Base-by-base conservation (phyloP, 2,329 filamentous ascomycete genomes). In the Penicillium decumbens region DNA sequence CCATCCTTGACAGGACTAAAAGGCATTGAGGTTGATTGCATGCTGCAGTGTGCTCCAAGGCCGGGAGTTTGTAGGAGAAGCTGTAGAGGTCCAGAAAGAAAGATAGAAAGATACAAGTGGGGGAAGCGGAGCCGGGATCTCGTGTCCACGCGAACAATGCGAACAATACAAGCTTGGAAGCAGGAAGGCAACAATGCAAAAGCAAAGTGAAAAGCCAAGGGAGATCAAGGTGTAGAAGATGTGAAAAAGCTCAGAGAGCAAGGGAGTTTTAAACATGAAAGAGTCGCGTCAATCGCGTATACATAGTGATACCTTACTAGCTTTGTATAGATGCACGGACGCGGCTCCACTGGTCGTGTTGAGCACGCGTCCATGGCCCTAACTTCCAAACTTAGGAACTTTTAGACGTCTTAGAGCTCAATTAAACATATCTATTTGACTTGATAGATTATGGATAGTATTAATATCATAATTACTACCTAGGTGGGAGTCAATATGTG, bases 1-100 rank as follows among this genome's bases (percentile, higher is more conserved):
- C 66, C 65, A 27, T 68, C 64, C 55, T 70, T 70, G 47, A 65
- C 49, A 4, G 68, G 65, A 49, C 64, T 72, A 51, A 60, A 49
- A 29, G 59, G 58, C n/a, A 60, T 43, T 37, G 54, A 46, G 29
- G 54, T 54, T 1, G 58, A 46, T 35, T 63, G 59, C 63, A 61
- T 65, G 23, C 6, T 59, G 45, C 40, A 40, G 46, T 2, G 35
- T 28, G 23, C 42, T 51, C 49, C 25, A 18, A 30, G 18, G 18
- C 37, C 1, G 32, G 28, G 42, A 27, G 18, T 24, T n/a, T 15
- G 41, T 15, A 20, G 32, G 10, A 24, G 28, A 28, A 12, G 24
- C 25, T 25, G 43, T 49, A 23, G 37, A 35, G 39, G 24, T 30
- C 25, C 12, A 43, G 29, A 45, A 23, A 45, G 35, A 32, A 46